phyloP scores from a whole-genome alignment of 768 basidiomycete species.

The Epithele typhae region DNA sequence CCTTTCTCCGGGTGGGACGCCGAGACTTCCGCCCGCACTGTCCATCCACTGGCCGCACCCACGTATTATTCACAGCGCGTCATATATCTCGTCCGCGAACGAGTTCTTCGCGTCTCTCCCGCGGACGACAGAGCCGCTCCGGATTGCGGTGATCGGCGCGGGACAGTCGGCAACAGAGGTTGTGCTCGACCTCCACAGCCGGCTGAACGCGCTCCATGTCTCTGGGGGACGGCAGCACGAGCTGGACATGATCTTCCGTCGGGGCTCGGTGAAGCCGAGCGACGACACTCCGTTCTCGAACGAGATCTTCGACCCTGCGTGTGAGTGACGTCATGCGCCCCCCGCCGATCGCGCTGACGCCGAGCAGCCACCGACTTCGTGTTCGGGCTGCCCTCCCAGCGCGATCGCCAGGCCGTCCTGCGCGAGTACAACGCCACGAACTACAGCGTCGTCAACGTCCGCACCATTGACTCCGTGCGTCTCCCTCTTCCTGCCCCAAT shows the following conservation, averaged over 20 bases:
- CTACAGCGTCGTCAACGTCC: constrained; percentile 49
- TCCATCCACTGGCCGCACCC: constrained; percentile 29
- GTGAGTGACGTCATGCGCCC: constrained; percentile 24
- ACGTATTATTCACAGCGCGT: constrained; percentile 40
- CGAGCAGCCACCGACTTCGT: constrained; percentile 36
- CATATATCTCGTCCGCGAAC: constrained; percentile 36
- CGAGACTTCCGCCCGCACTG: constrained; percentile 38
- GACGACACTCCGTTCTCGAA: constrained; percentile 52
- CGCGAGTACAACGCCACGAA: constrained; percentile 47
- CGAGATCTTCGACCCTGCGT: constrained; percentile 48
- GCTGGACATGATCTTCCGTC: constrained; percentile 48
- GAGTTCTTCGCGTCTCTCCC: constrained; percentile 29
- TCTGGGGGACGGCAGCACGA: constrained; percentile 28
- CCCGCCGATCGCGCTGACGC: background rate
- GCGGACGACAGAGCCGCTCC: constrained; percentile 25
- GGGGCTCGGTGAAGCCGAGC: constrained; percentile 45
- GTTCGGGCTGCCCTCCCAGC: constrained; percentile 35
- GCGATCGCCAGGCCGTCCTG: constrained; percentile 31
- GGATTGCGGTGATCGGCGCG: constrained; percentile 43
- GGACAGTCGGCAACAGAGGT: constrained; percentile 48
- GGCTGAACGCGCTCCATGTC: constrained; percentile 31
- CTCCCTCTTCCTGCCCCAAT: background rate
- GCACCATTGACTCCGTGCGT: constrained; percentile 37
- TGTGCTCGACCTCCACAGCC: constrained; percentile 38
- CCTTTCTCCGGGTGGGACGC: constrained; percentile 47